phyloP scores from a whole-genome alignment of 306 rosid genomes.

The Vigna radiata region DNA sequence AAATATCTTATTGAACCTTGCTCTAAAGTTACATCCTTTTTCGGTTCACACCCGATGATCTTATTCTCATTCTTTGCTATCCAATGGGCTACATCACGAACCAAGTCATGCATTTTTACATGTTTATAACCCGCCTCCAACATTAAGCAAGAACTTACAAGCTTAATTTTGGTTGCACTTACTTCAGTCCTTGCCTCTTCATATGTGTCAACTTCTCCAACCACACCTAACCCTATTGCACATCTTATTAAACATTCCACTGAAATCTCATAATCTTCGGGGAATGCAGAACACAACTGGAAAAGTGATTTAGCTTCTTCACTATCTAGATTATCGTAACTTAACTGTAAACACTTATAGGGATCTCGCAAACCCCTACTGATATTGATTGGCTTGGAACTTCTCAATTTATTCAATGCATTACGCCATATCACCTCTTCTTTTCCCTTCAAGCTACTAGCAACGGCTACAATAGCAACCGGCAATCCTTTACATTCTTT shows the following conservation, averaged over 20 bases:
- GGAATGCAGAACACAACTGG: conserved; percentile 42
- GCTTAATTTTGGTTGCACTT: neutral
- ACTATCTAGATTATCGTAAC: conserved; percentile 31
- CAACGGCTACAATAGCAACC: conserved; percentile 38
- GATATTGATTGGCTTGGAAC: neutral
- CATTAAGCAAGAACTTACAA: conserved; percentile 32
- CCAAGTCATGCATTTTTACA: conserved; percentile 45
- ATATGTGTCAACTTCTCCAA: neutral
- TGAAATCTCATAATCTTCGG: conserved; percentile 38
- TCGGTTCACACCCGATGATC: neutral
- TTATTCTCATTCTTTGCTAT: neutral
- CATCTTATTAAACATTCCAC: neutral
- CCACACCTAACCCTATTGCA: conserved; percentile 29
- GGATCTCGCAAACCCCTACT: neutral
- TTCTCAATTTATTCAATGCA: conserved; percentile 1
- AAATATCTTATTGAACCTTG: neutral
- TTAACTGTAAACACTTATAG: conserved; percentile 32
- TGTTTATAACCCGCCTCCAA: neutral
- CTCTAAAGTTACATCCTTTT: neutral
- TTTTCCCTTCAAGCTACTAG: conserved; percentile 16
- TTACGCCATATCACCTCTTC: neutral
- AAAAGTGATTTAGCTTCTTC: conserved; percentile 27
- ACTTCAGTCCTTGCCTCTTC: conserved; percentile 18
- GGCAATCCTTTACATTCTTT: conserved; percentile 41
- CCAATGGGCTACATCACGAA: conserved; percentile 16